Percentiles rank a stretch among this genome's conserved stretches.
Evolutionary conservation across 2,329 filamentous ascomycete species (phyloP).

Genomic region (Huntiella abstrusa): DNA sequence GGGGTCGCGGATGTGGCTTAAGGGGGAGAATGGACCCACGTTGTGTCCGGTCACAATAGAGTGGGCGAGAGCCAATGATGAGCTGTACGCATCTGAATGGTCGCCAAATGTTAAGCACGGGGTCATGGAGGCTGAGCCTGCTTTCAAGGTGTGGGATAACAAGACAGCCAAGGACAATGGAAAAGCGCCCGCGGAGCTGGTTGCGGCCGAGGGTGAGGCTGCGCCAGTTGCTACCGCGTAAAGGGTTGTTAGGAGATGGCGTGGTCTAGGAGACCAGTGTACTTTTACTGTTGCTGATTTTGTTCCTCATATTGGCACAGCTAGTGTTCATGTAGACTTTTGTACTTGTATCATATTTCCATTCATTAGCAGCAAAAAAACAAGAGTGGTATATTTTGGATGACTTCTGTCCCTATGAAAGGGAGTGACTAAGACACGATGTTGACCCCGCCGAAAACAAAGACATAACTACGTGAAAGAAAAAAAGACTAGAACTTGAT

Average conservation of each 20-base stretch:
- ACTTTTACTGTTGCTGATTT: slow-evolving; percentile 1
- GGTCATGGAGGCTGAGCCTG: slow-evolving; percentile 16
- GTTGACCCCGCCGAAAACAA: background rate
- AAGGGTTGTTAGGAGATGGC: slow-evolving; percentile 10
- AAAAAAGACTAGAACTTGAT: slow-evolving; percentile 31
- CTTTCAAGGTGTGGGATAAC: background rate
- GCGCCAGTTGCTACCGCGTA: background rate
- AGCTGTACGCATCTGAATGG: slow-evolving; percentile 29
- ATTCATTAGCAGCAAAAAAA: slow-evolving; percentile 1
- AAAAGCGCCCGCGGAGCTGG: background rate
- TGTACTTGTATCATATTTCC: slow-evolving; percentile 11
- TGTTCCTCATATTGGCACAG: background rate
- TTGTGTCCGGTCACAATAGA: slow-evolving; percentile 27
- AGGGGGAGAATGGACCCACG: slow-evolving; percentile 11
- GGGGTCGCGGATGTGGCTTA: slow-evolving; percentile 28
- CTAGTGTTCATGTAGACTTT: slow-evolving; percentile 1
- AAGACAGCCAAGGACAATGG: slow-evolving; percentile 13
- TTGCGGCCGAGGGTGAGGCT: slow-evolving; percentile 13
- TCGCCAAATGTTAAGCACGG: slow-evolving; percentile 34
- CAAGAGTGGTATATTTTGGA: background rate
- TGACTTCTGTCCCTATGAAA: background rate
- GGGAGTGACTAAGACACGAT: background rate
- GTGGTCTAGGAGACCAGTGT: slow-evolving; percentile 7
- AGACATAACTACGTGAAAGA: too few species aligned
- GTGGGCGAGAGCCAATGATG: slow-evolving; percentile 32